A percentile compares a stretch with the other conserved stretches of the same genome.
Evolutionary conservation across 345 rosid species (phyloP).

Genomic region (Murraya paniculata): DNA sequence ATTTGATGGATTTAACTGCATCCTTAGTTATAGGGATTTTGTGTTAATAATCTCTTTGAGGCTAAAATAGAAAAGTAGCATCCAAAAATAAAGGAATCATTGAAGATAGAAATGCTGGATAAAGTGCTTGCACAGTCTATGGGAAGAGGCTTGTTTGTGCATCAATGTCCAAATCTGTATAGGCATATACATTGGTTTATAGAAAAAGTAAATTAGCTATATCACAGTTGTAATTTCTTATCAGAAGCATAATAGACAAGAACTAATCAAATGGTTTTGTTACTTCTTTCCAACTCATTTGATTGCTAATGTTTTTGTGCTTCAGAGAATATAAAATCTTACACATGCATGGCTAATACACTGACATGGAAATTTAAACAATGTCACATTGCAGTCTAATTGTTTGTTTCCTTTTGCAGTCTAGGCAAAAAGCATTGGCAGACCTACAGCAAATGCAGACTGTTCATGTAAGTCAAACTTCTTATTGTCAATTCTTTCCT

Average conservation of each 20-base stretch:
- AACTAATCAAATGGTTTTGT: neutral
- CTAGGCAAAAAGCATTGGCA: conserved; percentile 79
- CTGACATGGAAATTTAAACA: neutral
- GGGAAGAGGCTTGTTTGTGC: neutral
- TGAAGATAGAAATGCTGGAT: neutral
- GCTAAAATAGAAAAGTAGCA: neutral
- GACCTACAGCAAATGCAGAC: conserved; percentile 81
- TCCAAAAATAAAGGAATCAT: neutral
- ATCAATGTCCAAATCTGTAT: neutral
- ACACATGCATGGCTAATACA: neutral
- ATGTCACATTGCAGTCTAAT: neutral
- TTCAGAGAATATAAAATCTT: neutral
- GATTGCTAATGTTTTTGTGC: neutral
- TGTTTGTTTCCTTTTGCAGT: conserved; percentile 50
- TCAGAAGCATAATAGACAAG: neutral
- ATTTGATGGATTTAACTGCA: neutral
- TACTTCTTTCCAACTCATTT: neutral
- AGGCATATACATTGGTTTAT: neutral
- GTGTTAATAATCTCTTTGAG: neutral
- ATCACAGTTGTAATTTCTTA: neutral
- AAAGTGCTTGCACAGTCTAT: neutral
- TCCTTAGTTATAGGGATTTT: neutral
- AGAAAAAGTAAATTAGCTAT: neutral
- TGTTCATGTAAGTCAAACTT: conserved; percentile 56
- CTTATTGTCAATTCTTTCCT: conserved; percentile 7